Evolutionary conservation across 2,329 filamentous ascomycete genomes (phyloP).

Genomic region (Diaporthe humulicola): DNA sequence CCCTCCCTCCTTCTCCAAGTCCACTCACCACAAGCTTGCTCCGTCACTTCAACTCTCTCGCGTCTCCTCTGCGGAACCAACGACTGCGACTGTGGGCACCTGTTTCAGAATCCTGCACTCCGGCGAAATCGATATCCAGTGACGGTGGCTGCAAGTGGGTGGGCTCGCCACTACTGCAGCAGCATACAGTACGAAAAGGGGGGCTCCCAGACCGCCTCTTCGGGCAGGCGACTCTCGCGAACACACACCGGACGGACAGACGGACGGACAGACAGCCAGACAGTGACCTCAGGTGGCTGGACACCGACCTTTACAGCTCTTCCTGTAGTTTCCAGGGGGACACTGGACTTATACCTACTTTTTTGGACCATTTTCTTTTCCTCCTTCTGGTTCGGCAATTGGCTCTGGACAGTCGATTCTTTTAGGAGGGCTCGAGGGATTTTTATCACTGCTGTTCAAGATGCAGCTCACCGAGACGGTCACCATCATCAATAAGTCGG

Average conservation of each 20-base stretch:
- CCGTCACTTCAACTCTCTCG: neutral
- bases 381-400: neutral
- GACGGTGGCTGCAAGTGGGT: constrained; percentile 6
- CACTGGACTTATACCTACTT: constrained; percentile 9
- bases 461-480: constrained; percentile 77
- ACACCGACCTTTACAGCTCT: neutral
- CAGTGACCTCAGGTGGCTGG: constrained; percentile 20
- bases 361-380: neutral
- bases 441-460: constrained; percentile 39
- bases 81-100: neutral
- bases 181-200: constrained; percentile 4
- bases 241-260: neutral
- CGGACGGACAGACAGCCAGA: neutral
- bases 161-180: constrained; percentile 2
- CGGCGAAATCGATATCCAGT: neutral
- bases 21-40: neutral
- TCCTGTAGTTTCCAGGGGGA: neutral
- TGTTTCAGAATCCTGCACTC: constrained; percentile 20
- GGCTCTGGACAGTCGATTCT: constrained; percentile 6
- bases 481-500: constrained; percentile 90
- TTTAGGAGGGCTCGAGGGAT: neutral
- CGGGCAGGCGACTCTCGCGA: neutral
- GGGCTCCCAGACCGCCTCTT: constrained; percentile 33
- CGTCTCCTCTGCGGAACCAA: neutral
- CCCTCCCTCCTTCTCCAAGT: neutral